Evolutionary conservation across 208 protist genomes (phyloP), one percentile per base, ranked within the genome.

Genomic region (Crithidia mellificae): DNA sequence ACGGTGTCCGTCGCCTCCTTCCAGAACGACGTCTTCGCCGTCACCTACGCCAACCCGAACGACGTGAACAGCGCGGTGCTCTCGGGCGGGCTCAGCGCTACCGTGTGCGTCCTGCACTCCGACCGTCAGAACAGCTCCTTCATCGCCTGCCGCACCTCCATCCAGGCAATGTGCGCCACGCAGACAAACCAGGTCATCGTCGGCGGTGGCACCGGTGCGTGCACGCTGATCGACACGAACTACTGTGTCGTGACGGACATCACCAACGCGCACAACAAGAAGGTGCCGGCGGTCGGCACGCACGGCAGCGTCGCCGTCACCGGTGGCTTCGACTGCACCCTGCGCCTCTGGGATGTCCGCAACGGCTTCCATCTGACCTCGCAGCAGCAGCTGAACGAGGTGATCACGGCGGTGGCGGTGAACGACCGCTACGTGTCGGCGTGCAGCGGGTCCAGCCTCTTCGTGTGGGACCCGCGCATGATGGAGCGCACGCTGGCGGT

Each of bases 21-120:
- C 72, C 90, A 95, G 56, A 89, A 81, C 70, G 90, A 95, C 74
- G 90, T 93, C 12, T 95, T 95, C 49, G 87, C 90, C 39, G 90
- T 95, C 44, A 91, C 87, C 11, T 95, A 95, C 66, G 81, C 82
- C 1, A 80, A 90, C 58, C 59, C 68, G 19, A 81, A 70, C 36
- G 87, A 95, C 63, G 76, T 87, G 32, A 86, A 49, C 72, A 93
- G 87, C 62, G 78, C 83, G 6, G 90, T 95, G 64, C 73, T 95
- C 5, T 95, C 90, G 22, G 90, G 90, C 29, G 90, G 90, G 17
- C 70, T 95, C 30, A 93, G 87, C 74, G 83, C 87, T 1, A 95
- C 85, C 6, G 89, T 95, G 20, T 95, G 87, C 68, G 84, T 93
- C 6, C 78, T 95, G 36, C 90, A 95, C 63, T 95, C 90, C 5